phyloP scores from a whole-genome alignment of 352 stramenopile genomes.

The Discostella stelligera region DNA sequence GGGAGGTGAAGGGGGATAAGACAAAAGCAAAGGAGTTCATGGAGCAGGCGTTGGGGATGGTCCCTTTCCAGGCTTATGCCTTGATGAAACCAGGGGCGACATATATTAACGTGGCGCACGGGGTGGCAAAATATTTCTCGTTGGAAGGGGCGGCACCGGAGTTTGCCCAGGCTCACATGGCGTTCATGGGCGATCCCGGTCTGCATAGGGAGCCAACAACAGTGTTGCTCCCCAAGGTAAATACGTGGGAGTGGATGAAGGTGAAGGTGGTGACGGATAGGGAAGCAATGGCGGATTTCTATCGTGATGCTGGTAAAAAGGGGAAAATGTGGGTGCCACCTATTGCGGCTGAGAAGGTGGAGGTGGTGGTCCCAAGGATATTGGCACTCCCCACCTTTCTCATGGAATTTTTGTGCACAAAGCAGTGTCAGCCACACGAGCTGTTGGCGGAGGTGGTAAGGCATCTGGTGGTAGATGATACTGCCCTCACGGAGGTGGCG shows the following conservation, averaged over 20 bases:
- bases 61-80: neutral
- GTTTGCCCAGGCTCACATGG: neutral
- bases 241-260: neutral
- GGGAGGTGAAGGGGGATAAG: neutral
- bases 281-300: neutral
- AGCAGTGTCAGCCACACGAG: slow-evolving; percentile 1
- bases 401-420: neutral
- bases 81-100: slow-evolving; percentile 2
- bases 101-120: neutral
- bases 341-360: neutral
- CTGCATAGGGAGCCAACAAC: neutral
- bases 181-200: neutral
- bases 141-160: neutral
- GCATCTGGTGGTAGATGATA: neutral
- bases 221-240: neutral
- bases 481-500: neutral
- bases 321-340: neutral
- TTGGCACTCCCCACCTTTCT: neutral
- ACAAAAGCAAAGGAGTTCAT: neutral
- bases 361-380: neutral
- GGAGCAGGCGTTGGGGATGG: neutral
- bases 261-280: neutral
- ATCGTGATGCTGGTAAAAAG: neutral
- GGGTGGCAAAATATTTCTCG: neutral
- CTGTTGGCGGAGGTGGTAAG: neutral